Evolutionary conservation across 257 asterid genomes (phyloP), one percentile per base, ranked within the genome.

Genomic region (Solanum etuberosum): DNA sequence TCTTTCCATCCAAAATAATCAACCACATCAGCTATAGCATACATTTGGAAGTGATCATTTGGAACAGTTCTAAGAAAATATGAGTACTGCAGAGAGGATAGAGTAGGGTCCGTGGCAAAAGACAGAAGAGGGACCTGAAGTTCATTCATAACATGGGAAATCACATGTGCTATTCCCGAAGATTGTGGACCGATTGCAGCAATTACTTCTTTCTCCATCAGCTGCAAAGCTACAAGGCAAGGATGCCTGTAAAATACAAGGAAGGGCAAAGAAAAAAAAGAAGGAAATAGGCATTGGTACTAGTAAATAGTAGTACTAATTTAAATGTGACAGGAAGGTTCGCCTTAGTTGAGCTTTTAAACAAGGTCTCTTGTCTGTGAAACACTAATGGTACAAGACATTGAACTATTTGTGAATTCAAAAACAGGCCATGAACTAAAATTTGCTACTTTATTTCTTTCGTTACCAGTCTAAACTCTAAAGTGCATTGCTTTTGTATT

Each of bases 141-240:
- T 90, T 95, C 98, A 71, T 89, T 92, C 61, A 89, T 89, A 34
- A 95, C 88, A 7, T 91, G 92, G 63, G 94, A 93, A 42, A 95
- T 95, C 35, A 92, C 90, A 7, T 93, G 97, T 7, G 96, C 97
- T 90, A 95, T 91, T 77, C 97, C 96, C 0, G 98, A 95, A 0
- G 98, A 95, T 51, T 91, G 94, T 31, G 98, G 98, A 85, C 98
- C 98, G 1, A 95, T 87, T 46, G 92, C 94, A 48, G 94, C 97
- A 35, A 94, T 91, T 3, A 94, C 87, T 5, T 92, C 93, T 31
- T 74, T 87, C 86, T 91, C 94, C 86, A 86, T 87, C 59, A 95
- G 92, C 95, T 94, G 93, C 92, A 95, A 78, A 86, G 97, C 98
- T 95, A 87, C 93, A 93, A 82, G 59, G 87, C 83, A 87, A 76